Evolutionary conservation across 768 basidiomycete genomes (phyloP).

Genomic region (Coprinellus aureogranulatus): DNA sequence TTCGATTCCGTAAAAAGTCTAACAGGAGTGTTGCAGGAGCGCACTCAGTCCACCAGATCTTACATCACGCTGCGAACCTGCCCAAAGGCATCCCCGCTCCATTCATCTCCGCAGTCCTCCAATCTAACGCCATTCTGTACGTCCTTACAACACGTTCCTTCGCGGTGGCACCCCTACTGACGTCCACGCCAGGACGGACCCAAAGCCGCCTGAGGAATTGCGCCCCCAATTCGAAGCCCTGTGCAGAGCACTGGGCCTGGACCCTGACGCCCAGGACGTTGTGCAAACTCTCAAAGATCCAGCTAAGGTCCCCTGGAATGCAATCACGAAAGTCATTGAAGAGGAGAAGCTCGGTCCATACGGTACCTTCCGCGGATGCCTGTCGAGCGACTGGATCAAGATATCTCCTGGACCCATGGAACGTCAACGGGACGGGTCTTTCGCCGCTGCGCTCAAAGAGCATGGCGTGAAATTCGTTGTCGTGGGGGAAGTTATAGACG

Average conservation of each 20-base stretch:
- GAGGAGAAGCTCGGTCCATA: constrained; percentile 51
- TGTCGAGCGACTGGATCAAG: constrained; percentile 60
- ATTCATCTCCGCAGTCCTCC: constrained; percentile 62
- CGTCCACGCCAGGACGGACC: constrained; percentile 36
- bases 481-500: constrained; percentile 69
- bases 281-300: constrained; percentile 53
- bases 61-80: constrained; percentile 66
- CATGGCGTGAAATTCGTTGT: constrained; percentile 62
- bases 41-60: constrained; percentile 71
- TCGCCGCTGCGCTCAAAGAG: constrained; percentile 51
- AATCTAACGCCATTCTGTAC: constrained; percentile 74
- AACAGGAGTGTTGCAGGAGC: too few relatives aligned
- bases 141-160: too few relatives aligned
- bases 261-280: constrained; percentile 49
- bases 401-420: constrained; percentile 55
- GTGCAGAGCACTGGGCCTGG: constrained; percentile 52
- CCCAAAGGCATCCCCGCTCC: constrained; percentile 57
- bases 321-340: constrained; percentile 59
- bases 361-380: constrained; percentile 68
- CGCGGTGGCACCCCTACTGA: too few relatives aligned
- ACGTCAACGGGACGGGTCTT: constrained; percentile 62
- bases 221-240: constrained; percentile 64
- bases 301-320: constrained; percentile 41
- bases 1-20: too few relatives aligned
- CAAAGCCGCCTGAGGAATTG: constrained; percentile 58